phyloP scores from a whole-genome alignment of 306 rosid species.

The Ceratonia siliqua region DNA sequence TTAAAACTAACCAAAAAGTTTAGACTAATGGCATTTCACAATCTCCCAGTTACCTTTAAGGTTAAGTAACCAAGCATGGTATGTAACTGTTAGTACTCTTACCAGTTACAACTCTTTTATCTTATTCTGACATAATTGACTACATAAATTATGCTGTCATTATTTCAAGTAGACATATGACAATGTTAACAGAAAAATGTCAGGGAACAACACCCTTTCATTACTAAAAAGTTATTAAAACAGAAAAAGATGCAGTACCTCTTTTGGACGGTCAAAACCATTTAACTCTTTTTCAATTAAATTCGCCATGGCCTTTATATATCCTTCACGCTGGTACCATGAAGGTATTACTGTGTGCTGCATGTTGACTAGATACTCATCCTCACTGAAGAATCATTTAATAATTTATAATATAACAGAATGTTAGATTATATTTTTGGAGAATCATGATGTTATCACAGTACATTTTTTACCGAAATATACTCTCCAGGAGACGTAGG shows the following conservation, averaged over 20 bases:
- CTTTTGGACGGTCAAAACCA: constrained; percentile 56
- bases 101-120: background rate
- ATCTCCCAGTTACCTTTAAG: background rate
- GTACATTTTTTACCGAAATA: constrained; percentile 61
- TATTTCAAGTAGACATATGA: constrained; percentile 17
- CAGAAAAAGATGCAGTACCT: constrained; percentile 49
- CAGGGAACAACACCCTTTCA: background rate
- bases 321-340: constrained; percentile 98
- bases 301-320: constrained; percentile 91
- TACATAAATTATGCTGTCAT: constrained; percentile 17
- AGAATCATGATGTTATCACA: constrained; percentile 8
- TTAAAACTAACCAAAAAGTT: background rate
- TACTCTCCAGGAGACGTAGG: constrained; percentile 94
- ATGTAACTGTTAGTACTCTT: background rate
- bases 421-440: constrained; percentile 8
- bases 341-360: constrained; percentile 98
- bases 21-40: constrained; percentile 10
- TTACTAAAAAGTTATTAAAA: constrained; percentile 8
- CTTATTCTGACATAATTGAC: constrained; percentile 15
- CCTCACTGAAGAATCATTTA: constrained; percentile 66
- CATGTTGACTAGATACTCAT: constrained; percentile 96
- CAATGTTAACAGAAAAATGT: constrained; percentile 18
- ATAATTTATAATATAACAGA: constrained; percentile 28
- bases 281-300: constrained; percentile 85
- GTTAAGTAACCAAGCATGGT: constrained; percentile 9